Evolutionary conservation across 495 filamentous ascomycete genomes (phyloP), one percentile per base, ranked within the genome.

Genomic region (Copromyces sp.): DNA sequence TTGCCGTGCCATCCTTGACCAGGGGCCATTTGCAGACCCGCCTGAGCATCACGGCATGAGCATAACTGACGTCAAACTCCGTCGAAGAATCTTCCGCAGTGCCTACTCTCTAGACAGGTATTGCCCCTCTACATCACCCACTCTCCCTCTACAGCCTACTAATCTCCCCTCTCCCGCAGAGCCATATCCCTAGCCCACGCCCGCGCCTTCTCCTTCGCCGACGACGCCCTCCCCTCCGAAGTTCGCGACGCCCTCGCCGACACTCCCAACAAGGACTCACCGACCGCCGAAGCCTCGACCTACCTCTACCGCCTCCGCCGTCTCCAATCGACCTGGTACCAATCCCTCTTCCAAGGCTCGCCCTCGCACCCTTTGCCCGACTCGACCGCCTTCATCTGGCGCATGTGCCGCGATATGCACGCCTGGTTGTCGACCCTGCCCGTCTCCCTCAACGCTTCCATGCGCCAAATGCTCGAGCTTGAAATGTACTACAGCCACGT

Each of bases 11-110:
- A 90, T 93, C 77, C 86, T 97, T 40, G 95, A 98, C 82, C 82
- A 97, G 29, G 95, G 95, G 3, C 86, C 95, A 61, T 95, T 97
- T 78, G 93, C 97, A 79, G 94, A 97, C 71, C 92, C 93, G 0
- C 88, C 91, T n/a, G 83, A 87, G 53, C 89, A 89, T 71, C 83
- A 88, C 17, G 74, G 87, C 16, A 84, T 87, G 39, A 86, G 90
- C 70, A 86, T 87, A 68, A 82, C 89, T 12, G 88, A 88, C 42
- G 80, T 95, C 42, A 92, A 96, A 73, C 83, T 92, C 69, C 89
- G 94, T 59, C 89, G 94, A 39, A 88, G 90, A 71, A 89, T 94
- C 2, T 97, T 94, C 75, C 92, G 94, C 78, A 94, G 92, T 77
- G 89, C 95, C 14, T 97, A 97, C 78, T 88, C 90, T 42, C 80